Conservation (phyloP, 495 filamentous ascomycete species). For the Ascodesmis nigricans region DNA sequence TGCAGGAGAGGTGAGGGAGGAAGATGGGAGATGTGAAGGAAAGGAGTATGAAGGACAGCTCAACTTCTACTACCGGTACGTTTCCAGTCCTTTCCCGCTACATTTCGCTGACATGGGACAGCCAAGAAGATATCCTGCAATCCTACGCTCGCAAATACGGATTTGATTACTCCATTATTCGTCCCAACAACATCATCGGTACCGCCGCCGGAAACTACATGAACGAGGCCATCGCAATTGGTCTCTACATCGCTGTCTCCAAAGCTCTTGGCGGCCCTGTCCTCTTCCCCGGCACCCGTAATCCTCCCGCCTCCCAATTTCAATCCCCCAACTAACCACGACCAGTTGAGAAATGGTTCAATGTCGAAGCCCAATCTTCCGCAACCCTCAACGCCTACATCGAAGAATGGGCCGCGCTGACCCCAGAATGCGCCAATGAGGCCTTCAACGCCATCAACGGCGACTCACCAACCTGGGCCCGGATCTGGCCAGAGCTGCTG, state of each 20-base stretch:
- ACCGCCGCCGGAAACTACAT: slow-evolving; percentile 30
- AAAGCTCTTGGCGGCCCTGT: slow-evolving; percentile 23
- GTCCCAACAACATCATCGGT: slow-evolving; percentile 30
- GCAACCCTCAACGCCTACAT: slow-evolving; percentile 28
- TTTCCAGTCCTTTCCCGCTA: neutral
- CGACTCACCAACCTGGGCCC: slow-evolving; percentile 25
- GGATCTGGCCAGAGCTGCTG: slow-evolving; percentile 28
- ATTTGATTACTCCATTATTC: slow-evolving; percentile 24
- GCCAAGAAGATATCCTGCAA: slow-evolving; percentile 28
- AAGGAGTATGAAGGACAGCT: neutral
- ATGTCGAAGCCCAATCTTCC: slow-evolving; percentile 22
- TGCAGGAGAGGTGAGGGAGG: neutral
- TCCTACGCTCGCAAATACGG: slow-evolving; percentile 21
- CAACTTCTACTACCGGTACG: slow-evolving; percentile 1
- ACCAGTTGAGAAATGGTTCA: neutral
- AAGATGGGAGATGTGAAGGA: neutral
- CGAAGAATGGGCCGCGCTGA: slow-evolving; percentile 31
- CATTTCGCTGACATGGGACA: neutral
- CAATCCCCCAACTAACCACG: neutral
- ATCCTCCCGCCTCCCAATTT: slow-evolving; percentile 24
- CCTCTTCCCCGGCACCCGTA: slow-evolving; percentile 25
- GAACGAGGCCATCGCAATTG: slow-evolving; percentile 29
- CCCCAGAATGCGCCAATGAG: slow-evolving; percentile 22
- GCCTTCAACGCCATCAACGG: slow-evolving; percentile 29
- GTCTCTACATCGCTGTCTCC: slow-evolving; percentile 28